These are phyloP conservation scores for Fusarium bactridioides DNA, from an alignment of 2,329 filamentous ascomycete species.

Conservation along the genomic window DNA sequence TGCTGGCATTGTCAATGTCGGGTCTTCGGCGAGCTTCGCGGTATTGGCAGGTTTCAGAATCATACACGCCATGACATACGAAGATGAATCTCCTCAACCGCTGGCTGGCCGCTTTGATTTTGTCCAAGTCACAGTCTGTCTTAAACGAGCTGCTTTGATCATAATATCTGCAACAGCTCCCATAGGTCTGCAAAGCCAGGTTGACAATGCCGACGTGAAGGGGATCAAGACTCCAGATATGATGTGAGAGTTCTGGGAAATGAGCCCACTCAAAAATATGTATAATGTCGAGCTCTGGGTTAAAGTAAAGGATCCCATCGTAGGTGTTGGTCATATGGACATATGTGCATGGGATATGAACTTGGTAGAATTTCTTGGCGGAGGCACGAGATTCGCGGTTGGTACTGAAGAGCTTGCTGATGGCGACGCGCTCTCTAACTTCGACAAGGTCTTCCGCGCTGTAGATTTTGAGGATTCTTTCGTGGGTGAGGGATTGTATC, in stretches of 20 bases:
- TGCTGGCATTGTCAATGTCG: rapidly evolving
- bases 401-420: not conserved
- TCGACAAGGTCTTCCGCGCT: rapidly evolving
- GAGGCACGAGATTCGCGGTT: not conserved
- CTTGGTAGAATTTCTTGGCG: not conserved
- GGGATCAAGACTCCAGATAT: not conserved
- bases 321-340: not conserved
- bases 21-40: not conserved
- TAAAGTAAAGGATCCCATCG: not conserved
- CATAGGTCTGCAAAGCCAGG: not conserved
- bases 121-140: not conserved
- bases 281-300: not conserved
- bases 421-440: not conserved
- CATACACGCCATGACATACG: not conserved
- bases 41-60: not conserved
- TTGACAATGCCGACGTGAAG: not conserved
- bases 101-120: not conserved
- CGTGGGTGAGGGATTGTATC: not conserved
- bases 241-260: not conserved
- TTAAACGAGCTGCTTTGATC: not conserved
- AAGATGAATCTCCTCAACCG: not conserved
- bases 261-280: not conserved
- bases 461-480: not conserved
- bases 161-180: not conserved
- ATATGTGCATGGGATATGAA: not conserved